phyloP scores from a whole-genome alignment of 345 rosid genomes.

The Acer campestre region DNA sequence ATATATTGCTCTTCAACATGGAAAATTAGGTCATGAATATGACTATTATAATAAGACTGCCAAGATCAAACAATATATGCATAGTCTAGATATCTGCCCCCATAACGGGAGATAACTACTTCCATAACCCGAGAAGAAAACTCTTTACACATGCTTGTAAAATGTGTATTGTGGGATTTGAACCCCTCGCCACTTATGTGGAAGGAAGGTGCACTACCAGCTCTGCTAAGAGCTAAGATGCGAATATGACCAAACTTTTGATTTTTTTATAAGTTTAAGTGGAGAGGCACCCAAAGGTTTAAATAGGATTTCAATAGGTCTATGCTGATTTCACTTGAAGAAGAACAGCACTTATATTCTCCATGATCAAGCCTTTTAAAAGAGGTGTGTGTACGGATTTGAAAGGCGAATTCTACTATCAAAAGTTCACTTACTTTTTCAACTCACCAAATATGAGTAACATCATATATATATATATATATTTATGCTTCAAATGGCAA shows the following conservation, averaged over 20 bases:
- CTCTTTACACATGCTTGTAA: too few species aligned
- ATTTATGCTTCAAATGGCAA: neutral
- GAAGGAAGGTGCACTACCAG: too few species aligned
- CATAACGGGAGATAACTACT: too few species aligned
- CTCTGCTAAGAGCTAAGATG: too few species aligned
- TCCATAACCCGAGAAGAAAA: too few species aligned
- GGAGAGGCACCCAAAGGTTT: neutral
- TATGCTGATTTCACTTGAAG: conserved; percentile 19
- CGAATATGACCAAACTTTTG: conserved; percentile 20
- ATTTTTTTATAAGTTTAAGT: neutral
- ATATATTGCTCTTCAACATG: neutral
- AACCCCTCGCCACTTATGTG: too few species aligned
- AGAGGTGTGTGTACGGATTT: conserved; percentile 12
- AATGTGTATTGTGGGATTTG: too few species aligned
- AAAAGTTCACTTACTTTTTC: neutral
- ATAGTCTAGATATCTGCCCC: too few species aligned
- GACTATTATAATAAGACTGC: neutral
- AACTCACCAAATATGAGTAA: neutral
- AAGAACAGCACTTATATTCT: conserved; percentile 27
- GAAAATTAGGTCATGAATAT: conserved; percentile 34
- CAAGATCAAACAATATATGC: too few species aligned
- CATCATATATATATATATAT: neutral
- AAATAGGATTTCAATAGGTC: conserved; percentile 4
- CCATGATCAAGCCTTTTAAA: conserved; percentile 18
- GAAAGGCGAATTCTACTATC: conserved; percentile 35